A percentile compares a stretch with the other conserved stretches of the same genome.
phyloP scores from a whole-genome alignment of 352 stramenopile genomes.

The Thalassiosira exigua region DNA sequence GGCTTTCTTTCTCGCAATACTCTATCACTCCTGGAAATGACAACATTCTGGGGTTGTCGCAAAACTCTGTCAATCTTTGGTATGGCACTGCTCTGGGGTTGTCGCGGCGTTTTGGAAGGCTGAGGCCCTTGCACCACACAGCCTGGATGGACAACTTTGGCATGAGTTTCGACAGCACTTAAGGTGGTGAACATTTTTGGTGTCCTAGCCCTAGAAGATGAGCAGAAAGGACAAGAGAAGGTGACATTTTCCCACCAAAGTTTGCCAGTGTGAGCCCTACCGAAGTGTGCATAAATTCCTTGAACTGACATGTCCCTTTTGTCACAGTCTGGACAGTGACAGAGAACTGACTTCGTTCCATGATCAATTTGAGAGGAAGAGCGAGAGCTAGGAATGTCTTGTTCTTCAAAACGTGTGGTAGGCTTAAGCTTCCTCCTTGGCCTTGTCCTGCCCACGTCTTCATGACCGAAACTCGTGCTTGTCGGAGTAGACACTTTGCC shows the following conservation, averaged over 20 bases:
- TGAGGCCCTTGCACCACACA: constrained; percentile 31
- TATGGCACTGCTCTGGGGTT: too few relatives aligned
- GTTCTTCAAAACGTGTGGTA: constrained; percentile 34
- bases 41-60: too few relatives aligned
- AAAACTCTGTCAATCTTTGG: constrained; percentile 41
- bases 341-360: constrained; percentile 54
- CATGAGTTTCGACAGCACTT: constrained; percentile 40
- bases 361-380: background rate
- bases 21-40: constrained; percentile 35
- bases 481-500: too few relatives aligned
- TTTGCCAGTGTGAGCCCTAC: constrained; percentile 42
- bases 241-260: constrained; percentile 52
- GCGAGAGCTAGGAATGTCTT: constrained; percentile 23
- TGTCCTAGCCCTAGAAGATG: constrained; percentile 4
- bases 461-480: too few relatives aligned
- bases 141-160: constrained; percentile 31
- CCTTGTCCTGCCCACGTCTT: constrained; percentile 9
- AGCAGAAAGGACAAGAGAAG: constrained; percentile 61
- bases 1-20: constrained; percentile 39
- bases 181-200: constrained; percentile 39
- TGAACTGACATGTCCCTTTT: constrained; percentile 54
- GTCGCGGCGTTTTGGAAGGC: constrained; percentile 4
- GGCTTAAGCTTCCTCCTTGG: constrained; percentile 50
- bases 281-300: constrained; percentile 64
- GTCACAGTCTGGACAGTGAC: constrained; percentile 54